phyloP scores from a whole-genome alignment of 2,329 filamentous ascomycete genomes.

The Volutella citrinella region DNA sequence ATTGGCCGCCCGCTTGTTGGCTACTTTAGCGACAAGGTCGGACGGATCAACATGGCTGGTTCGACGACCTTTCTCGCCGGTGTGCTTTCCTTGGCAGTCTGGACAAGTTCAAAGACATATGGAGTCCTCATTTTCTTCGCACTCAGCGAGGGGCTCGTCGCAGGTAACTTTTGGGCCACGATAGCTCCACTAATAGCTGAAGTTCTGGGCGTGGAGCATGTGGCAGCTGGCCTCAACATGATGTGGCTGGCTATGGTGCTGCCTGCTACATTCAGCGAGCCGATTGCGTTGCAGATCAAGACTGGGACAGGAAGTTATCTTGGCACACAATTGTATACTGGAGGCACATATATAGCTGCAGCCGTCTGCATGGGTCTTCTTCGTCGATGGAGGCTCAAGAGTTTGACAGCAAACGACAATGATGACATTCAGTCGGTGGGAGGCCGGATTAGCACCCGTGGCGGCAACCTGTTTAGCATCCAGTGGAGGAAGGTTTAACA shows the following conservation, averaged over 20 bases:
- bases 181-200: conserved; percentile 9
- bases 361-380: conserved; percentile 1
- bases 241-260: conserved; percentile 11
- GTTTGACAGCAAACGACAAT: too few species aligned
- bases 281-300: conserved; percentile 11
- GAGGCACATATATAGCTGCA: conserved; percentile 7
- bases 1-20: conserved; percentile 59
- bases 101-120: conserved; percentile 9
- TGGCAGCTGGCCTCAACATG: conserved; percentile 10
- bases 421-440: too few species aligned
- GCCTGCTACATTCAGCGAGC: conserved; percentile 11
- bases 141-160: conserved; percentile 1
- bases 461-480: too few species aligned
- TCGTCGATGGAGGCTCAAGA: conserved; percentile 5
- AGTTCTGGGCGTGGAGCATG: conserved; percentile 5
- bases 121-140: conserved; percentile 10
- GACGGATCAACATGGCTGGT: conserved; percentile 60
- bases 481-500: too few species aligned
- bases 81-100: conserved; percentile 4
- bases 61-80: conserved; percentile 38
- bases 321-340: conserved; percentile 13
- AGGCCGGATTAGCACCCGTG: too few species aligned
- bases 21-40: conserved; percentile 58
- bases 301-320: conserved; percentile 10
- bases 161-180: conserved; percentile 13